These are phyloP conservation scores for Leptosphaerulina australis DNA, from an alignment of 2,329 filamentous ascomycete genomes.

Conservation along the genomic window DNA sequence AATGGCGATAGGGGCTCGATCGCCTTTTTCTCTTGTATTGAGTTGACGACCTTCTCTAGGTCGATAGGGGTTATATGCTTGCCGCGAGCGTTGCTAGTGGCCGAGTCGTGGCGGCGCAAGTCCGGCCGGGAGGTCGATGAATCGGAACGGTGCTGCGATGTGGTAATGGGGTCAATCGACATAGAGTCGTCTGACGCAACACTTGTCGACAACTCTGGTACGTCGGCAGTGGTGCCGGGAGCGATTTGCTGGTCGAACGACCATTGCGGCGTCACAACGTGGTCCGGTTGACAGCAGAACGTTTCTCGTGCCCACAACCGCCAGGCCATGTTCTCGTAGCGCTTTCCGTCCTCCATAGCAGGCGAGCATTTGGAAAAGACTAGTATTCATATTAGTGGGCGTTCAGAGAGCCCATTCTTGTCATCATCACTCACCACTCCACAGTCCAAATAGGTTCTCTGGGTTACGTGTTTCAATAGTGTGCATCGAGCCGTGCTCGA, in stretches of 20 bases:
- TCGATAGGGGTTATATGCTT: constrained; percentile 92
- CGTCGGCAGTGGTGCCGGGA: constrained; percentile 30
- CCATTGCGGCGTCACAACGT: constrained; percentile 46
- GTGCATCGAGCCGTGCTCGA: constrained; percentile 90
- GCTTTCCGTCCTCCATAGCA: constrained; percentile 88
- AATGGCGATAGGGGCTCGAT: constrained; percentile 63
- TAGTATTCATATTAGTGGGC: constrained; percentile 49
- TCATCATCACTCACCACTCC: constrained; percentile 76
- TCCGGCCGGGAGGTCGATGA: constrained; percentile 66
- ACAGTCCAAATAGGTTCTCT: constrained; percentile 94
- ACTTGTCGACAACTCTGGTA: constrained; percentile 56
- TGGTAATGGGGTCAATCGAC: constrained; percentile 49
- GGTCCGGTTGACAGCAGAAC: constrained; percentile 77
- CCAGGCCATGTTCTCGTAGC: constrained; percentile 94
- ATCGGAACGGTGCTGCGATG: constrained; percentile 52
- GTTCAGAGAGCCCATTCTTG: background rate
- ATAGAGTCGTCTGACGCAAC: constrained; percentile 54
- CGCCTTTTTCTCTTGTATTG: constrained; percentile 82
- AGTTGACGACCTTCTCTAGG: constrained; percentile 91
- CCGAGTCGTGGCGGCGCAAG: constrained; percentile 73
- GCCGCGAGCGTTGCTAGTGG: constrained; percentile 70
- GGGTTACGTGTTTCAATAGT: constrained; percentile 93
- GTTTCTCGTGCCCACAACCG: constrained; percentile 92
- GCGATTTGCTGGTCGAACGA: constrained; percentile 41
- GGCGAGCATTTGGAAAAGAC: constrained; percentile 95